Evolutionary conservation across 1,284 basidiomycete species (phyloP).

Genomic region (Irpex lacteus): DNA sequence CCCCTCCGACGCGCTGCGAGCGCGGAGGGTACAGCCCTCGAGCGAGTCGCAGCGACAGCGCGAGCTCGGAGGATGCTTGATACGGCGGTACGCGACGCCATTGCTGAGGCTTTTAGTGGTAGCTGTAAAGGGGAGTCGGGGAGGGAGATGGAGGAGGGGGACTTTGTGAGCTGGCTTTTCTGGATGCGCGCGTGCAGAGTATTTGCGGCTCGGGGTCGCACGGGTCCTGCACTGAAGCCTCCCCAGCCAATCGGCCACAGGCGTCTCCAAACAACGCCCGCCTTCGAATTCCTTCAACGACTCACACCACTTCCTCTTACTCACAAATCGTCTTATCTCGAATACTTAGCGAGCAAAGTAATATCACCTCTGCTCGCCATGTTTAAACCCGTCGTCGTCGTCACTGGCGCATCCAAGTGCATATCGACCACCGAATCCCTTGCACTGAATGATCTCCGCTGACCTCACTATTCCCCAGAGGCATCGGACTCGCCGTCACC

Average conservation of each 20-base stretch:
- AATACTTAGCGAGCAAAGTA: too few species aligned
- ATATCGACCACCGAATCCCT: constrained; percentile 2
- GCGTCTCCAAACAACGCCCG: constrained; percentile 15
- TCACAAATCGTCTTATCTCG: neutral
- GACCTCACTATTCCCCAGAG: constrained; percentile 41
- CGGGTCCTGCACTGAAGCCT: constrained; percentile 17
- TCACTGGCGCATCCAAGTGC: constrained; percentile 80
- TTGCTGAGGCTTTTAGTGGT: constrained; percentile 32
- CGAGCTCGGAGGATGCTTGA: constrained; percentile 43
- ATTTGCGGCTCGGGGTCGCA: constrained; percentile 28
- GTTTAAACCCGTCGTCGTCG: constrained; percentile 50
- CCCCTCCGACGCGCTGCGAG: constrained; percentile 43
- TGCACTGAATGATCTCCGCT: neutral
- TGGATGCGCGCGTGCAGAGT: constrained; percentile 6
- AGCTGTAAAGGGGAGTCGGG: constrained; percentile 21
- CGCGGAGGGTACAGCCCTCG: constrained; percentile 36
- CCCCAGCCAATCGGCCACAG: constrained; percentile 7
- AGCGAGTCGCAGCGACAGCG: constrained; percentile 49
- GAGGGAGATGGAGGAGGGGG: constrained; percentile 17
- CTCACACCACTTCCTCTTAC: constrained; percentile 11
- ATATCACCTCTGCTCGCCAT: constrained; percentile 18
- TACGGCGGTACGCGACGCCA: constrained; percentile 65
- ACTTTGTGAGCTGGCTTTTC: constrained; percentile 12
- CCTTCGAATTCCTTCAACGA: neutral
- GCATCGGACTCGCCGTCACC: constrained; percentile 79